Evolutionary conservation across 2,329 filamentous ascomycete species (phyloP), one percentile per base, ranked within the genome.

Genomic region (Pseudovirgaria hyperparasitica): DNA sequence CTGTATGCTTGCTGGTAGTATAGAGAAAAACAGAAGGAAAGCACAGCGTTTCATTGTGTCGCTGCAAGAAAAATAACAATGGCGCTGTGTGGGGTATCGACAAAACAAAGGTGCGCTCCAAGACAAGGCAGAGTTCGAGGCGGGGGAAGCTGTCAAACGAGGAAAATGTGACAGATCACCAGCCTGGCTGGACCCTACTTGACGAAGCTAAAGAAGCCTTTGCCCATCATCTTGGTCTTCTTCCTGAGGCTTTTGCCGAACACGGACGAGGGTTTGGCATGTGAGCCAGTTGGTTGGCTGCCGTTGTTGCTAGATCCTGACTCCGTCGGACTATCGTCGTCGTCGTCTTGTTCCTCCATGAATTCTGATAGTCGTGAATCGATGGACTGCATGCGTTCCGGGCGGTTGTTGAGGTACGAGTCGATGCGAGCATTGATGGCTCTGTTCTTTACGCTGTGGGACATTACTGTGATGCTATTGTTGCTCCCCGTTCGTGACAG

Each of bases 381-480:
- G 22, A 14, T 9, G 9, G 15, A 17, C n/a, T 10, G 25, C 9
- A 30, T 26, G 24, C 30, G 33, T 15, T 30, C 30, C 11, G 33
- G 30, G 18, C 26, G 16, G 21, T 21, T 24, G 25, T 28, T 41
- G 33, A 55, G 48, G 44, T 55, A 55, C 13, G 49, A 45, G 24
- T 54, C 51, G n/a, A 55, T 42, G 11, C 50, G 39, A 16, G 48
- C 45, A 36, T 52, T 55, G 44, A 52, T 52, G 7, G 52, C 52
- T 13, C 46, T 41, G 37, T 53, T 55, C 46, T 52, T 53, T 42
- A 54, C 52, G 6, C 46, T 45, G 5, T 50, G 48, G 30, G 53
- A 45, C 23, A 54, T 43, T 29, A 43, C 46, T 13, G 52, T 44
- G 13, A 23, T 20, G 33, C 50, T 54, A 11, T 42, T 48, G 33